Evolutionary conservation across 2,329 filamentous ascomycete species (phyloP), one percentile per base, ranked within the genome.

Genomic region (Aspergillus chevalieri): DNA sequence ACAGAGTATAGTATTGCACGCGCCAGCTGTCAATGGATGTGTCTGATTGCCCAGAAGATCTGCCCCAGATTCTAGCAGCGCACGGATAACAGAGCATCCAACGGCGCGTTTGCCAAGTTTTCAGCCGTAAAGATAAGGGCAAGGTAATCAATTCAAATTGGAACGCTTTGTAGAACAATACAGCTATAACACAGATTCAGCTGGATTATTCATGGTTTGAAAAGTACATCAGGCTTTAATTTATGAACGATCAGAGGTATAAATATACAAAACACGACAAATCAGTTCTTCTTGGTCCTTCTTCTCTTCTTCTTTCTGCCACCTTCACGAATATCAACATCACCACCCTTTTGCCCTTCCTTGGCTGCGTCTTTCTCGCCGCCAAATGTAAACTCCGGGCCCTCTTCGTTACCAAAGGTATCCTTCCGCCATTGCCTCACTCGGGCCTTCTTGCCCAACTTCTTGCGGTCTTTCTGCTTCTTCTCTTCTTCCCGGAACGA

Each of bases 381-480:
- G 28, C 63, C 63, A 43, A 67, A 57, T 9, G 61, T 53, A 49
- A 68, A 66, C 33, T 58, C 56, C 3, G 72, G 67, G 57, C 78
- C 81, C 5, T 83, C 75, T 48, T 80, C 76, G 57, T 78, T 74
- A 4, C 83, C 83, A 70, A 86, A 86, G 0, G 80, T 83, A 36
- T 85, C 82, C 63, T 79, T 77, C 44, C 83, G 82, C 93, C 93
- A 98, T 72, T 96, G 82, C 64, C 90, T 78, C 52, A 98, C 76
- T 17, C 92, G 80, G 6, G 88, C 89, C 75, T 97, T 97, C 81
- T 97, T 98, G 56, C 89, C 87, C 26, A 97, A 78, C 60, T 82
- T 80, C 78, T 95, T 95, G 74, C 84, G 83, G 65, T 98, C 93
- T 62, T 85, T 87, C 58, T 80, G 79, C 78, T 97, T 97, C 79